Percentiles rank a stretch among this genome's conserved stretches.
phyloP scores from a whole-genome alignment of 2,329 filamentous ascomycete genomes.

The Penicillium paneum region DNA sequence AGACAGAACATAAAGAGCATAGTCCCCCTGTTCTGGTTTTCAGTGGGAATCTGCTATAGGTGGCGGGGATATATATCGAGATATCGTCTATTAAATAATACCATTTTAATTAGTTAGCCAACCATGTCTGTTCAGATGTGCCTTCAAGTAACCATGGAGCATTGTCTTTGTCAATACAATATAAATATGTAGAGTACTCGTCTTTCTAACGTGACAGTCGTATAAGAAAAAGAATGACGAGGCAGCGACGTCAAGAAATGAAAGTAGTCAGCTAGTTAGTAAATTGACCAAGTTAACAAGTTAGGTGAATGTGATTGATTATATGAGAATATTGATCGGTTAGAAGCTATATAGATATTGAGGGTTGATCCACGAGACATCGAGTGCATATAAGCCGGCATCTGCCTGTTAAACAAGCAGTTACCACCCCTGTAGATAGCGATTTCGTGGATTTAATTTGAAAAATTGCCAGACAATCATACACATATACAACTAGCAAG shows the following conservation, averaged over 20 bases:
- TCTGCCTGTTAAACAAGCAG: background rate
- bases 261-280: too few species aligned
- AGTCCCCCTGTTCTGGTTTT: too few species aligned
- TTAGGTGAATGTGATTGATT: background rate
- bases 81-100: background rate
- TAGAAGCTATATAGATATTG: background rate
- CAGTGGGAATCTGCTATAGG: background rate
- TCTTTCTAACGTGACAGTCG: background rate
- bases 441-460: background rate
- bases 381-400: background rate
- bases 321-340: background rate
- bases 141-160: background rate
- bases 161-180: background rate
- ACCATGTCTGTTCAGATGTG: too few species aligned
- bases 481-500: background rate
- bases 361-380: background rate
- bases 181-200: background rate
- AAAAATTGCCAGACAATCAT: background rate
- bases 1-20: background rate
- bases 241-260: background rate
- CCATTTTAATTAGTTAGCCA: background rate
- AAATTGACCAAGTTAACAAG: too few species aligned
- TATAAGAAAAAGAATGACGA: background rate
- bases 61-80: background rate
- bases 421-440: background rate